A percentile compares a stretch with the other conserved stretches of the same genome.
phyloP scores from a whole-genome alignment of 2,329 filamentous ascomycete species.

The Trichophyton equinum region DNA sequence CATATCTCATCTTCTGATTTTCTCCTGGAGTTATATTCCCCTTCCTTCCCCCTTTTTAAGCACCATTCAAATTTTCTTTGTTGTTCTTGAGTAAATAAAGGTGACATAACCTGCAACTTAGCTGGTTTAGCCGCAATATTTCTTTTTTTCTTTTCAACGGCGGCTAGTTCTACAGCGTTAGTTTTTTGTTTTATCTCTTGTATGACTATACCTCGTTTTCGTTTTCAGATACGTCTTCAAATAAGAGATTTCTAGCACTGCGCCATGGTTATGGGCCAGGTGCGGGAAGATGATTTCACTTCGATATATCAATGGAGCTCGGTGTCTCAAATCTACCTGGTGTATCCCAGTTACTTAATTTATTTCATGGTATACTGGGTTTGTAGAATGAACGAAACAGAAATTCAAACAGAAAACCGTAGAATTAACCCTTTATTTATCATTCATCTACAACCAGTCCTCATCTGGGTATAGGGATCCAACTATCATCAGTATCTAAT shows the following conservation, averaged over 20 bases:
- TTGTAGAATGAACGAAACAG: neutral
- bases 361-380: neutral
- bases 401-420: neutral
- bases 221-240: neutral
- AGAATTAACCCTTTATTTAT: neutral
- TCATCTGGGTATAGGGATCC: neutral
- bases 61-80: neutral
- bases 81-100: neutral
- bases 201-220: neutral
- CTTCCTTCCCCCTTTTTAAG: neutral
- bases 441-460: neutral
- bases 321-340: neutral
- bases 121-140: neutral
- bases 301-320: neutral
- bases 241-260: neutral
- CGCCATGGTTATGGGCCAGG: neutral
- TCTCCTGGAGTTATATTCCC: neutral
- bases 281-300: neutral
- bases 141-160: neutral
- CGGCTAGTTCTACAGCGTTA: neutral
- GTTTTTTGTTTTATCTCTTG: neutral
- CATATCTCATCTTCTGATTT: neutral
- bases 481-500: neutral
- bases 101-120: neutral
- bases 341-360: neutral